Percentiles rank a stretch among this genome's conserved stretches.
Evolutionary conservation across 2,329 filamentous ascomycete genomes (phyloP).

Genomic region (Neonectria coccinea): DNA sequence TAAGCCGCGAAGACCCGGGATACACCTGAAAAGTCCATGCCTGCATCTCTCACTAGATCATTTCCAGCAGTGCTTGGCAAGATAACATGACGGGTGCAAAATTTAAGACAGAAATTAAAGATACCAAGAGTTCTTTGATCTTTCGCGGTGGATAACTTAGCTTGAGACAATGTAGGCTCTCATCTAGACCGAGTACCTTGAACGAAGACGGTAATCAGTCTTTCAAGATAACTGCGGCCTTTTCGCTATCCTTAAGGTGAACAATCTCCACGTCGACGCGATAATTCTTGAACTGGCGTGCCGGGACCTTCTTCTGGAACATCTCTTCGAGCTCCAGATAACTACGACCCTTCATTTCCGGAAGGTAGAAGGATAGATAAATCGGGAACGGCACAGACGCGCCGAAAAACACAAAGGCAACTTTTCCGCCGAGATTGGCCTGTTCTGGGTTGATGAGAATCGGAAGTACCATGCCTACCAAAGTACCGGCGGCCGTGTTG

Average conservation of each 20-base stretch:
- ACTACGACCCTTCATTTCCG: slow-evolving; percentile 18
- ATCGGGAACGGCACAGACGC: slow-evolving; percentile 3
- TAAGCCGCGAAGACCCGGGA: no score
- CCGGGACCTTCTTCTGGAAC: slow-evolving; percentile 19
- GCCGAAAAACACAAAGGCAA: slow-evolving; percentile 17
- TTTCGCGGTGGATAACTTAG: no score
- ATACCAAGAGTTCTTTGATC: no score
- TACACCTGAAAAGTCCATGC: no score
- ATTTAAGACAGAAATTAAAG: no score
- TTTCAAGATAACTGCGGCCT: slow-evolving; percentile 14
- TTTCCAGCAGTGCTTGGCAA: no score
- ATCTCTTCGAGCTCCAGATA: slow-evolving; percentile 20
- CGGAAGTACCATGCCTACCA: slow-evolving; percentile 13
- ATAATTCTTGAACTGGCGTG: slow-evolving; percentile 7
- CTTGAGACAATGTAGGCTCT: no score
- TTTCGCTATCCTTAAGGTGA: slow-evolving; percentile 5
- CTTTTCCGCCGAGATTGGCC: slow-evolving; percentile 15
- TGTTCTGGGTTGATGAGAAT: slow-evolving; percentile 19
- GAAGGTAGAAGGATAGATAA: slow-evolving; percentile 15
- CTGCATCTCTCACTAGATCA: no score
- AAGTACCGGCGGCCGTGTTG: slow-evolving; percentile 11
- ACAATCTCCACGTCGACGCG: slow-evolving; percentile 3
- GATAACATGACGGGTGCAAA: no score
- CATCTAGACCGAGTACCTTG: no score
- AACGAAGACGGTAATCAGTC: neutral